Base-by-base conservation (phyloP, 202 grass and related monocot genomes). In the Schoenoplectus triqueter region DNA sequence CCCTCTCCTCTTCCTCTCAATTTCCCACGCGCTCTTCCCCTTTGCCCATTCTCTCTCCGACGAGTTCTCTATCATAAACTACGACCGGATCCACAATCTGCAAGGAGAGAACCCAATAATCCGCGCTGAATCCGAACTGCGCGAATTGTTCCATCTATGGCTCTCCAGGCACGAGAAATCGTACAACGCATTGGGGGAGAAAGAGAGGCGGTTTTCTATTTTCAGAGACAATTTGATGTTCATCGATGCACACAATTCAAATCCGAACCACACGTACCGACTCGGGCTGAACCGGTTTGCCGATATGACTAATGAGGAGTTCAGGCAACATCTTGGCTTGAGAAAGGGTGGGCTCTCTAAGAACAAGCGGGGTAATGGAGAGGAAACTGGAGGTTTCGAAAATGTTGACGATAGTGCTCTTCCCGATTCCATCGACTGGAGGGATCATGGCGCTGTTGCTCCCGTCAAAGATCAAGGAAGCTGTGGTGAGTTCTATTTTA, bases 231-330 rank as follows among this genome's bases (percentile, higher is more conserved):
- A 97, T 86, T 87, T 97, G 7, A 15, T 54, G 55, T 97, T 92
- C 87, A 85, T 92, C 45, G 92, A 97, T 66, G 82, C 81, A 3
- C 92, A 92, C 87, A 97, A 97, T 78, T 90, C 87, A 1, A 86
- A 82, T 2, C 83, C 87, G 1, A 84, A 54, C 5, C 77, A 69
- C 21, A 65, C 81, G 0, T 97, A 66, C 92, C 68, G 63, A 39
- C 94, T 94, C 1, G 92, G 87, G 0, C 71, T 91, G 83, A 97
- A 97, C 90, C 84, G 55, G 45, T 97, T 97, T 84, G 88, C 92
- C 62, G 94, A 97, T 84, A 87, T 97, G 15, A 94, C 92, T 80
- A 92, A 87, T 86, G 92, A 87, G n/a, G 94, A 97, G 87, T 97
- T 78, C 90, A 87, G 92, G n/a, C 88, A 74, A 0, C 90, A 81